Evolutionary conservation across 257 asterid species (phyloP).

Genomic region (Primulina eburnea): DNA sequence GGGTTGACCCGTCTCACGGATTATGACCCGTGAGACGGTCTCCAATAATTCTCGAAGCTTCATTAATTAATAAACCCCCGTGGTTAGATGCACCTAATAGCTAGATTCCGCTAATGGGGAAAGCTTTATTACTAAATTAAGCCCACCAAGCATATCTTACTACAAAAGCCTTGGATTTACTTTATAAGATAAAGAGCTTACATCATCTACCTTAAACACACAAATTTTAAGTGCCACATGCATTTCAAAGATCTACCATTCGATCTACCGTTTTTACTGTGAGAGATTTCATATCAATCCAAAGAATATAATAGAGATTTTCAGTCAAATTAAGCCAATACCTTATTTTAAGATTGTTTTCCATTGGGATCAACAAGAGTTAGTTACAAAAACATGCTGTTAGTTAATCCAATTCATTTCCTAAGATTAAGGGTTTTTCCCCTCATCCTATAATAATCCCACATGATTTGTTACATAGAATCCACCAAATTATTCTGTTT

Average conservation of each 20-base stretch:
- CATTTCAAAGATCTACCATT: no score
- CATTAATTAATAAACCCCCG: neutral
- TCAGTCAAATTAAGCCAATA: neutral
- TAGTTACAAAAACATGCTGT: no score
- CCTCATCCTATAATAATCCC: neutral
- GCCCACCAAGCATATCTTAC: slow-evolving; percentile 21
- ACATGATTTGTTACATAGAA: neutral
- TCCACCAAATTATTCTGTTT: no score
- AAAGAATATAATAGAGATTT: no score
- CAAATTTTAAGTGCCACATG: neutral
- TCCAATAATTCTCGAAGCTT: no score
- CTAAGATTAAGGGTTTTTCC: no score
- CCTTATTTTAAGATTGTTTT: neutral
- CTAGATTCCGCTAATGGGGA: slow-evolving; percentile 29
- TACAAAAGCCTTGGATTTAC: slow-evolving; percentile 3
- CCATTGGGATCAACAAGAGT: neutral
- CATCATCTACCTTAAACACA: slow-evolving; percentile 1
- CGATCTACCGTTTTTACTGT: no score
- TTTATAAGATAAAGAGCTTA: neutral
- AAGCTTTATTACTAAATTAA: slow-evolving; percentile 22
- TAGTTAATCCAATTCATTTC: no score
- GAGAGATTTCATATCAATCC: no score
- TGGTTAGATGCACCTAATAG: slow-evolving; percentile 26
- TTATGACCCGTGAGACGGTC: no score
- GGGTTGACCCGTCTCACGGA: no score